Conservation (phyloP, 345 rosid genomes). For the Bruguiera sexangula region DNA sequence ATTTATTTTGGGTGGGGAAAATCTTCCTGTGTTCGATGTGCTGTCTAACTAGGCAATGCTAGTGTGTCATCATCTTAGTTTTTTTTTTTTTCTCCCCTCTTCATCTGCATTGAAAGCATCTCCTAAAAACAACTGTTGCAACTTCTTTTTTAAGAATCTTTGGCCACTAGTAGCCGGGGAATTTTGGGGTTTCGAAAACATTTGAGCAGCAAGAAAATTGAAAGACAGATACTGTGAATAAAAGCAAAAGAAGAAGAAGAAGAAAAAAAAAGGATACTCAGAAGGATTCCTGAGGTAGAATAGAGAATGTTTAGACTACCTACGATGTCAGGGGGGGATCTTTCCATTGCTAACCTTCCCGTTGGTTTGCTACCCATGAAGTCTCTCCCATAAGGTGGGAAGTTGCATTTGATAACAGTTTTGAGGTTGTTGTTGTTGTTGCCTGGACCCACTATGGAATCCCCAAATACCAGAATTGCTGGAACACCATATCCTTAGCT, state of each 20-base stretch:
- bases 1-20: too few species aligned
- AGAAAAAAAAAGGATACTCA: not conserved
- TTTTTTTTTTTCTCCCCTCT: too few species aligned
- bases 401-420: constrained; percentile 36
- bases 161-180: too few species aligned
- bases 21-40: too few species aligned
- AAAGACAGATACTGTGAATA: too few species aligned
- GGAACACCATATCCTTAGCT: constrained; percentile 14
- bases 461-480: constrained; percentile 56
- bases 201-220: too few species aligned
- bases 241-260: not conserved
- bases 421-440: constrained; percentile 51
- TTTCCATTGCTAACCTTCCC: constrained; percentile 51
- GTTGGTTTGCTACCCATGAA: constrained; percentile 44
- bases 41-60: too few species aligned
- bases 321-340: constrained; percentile 35
- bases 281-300: not conserved
- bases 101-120: too few species aligned
- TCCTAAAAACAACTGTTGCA: too few species aligned
- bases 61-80: too few species aligned
- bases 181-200: too few species aligned
- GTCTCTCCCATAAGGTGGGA: constrained; percentile 58
- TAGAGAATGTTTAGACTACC: constrained; percentile 18
- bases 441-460: constrained; percentile 63
- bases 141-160: too few species aligned